phyloP scores from a whole-genome alignment of 257 asterid species.

The Leptodermis oblonga region DNA sequence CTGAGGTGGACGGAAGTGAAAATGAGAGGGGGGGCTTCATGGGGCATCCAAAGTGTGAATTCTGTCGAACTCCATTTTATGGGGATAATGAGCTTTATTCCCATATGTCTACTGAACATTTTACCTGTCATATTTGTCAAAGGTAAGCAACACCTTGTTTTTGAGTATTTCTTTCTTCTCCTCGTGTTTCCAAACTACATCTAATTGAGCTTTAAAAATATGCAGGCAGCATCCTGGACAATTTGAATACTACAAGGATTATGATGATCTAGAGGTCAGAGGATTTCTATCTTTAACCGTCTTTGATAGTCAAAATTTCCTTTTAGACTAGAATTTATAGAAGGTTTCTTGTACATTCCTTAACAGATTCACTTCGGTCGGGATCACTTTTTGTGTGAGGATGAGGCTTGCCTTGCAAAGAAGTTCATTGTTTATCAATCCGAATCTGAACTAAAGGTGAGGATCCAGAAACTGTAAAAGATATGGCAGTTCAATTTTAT shows the following conservation, averaged over 20 bases:
- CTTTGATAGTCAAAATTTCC: background rate
- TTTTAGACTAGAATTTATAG: background rate
- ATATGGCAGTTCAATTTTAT: background rate
- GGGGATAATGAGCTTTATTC: conserved; percentile 90
- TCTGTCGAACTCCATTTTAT: conserved; percentile 80
- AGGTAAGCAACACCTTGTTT: conserved; percentile 40
- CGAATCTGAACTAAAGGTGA: conserved; percentile 87
- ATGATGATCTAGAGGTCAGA: conserved; percentile 86
- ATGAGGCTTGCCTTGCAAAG: conserved; percentile 77
- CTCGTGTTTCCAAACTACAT: too few relatives aligned
- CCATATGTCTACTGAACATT: conserved; percentile 95
- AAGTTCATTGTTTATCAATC: conserved; percentile 77
- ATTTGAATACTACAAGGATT: conserved; percentile 81
- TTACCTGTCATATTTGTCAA: conserved; percentile 92
- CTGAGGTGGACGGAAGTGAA: conserved; percentile 98
- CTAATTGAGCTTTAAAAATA: background rate
- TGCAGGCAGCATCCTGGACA: conserved; percentile 96
- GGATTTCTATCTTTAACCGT: conserved; percentile 8
- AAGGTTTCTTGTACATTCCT: conserved; percentile 13
- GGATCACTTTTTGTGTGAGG: conserved; percentile 88
- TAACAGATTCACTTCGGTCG: conserved; percentile 79
- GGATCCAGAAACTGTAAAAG: background rate
- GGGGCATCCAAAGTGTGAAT: conserved; percentile 93
- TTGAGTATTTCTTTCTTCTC: background rate
- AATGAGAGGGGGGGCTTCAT: conserved; percentile 94